These are phyloP conservation scores for Patellaria atrata DNA, from an alignment of 495 filamentous ascomycete species.

Conservation along the genomic window DNA sequence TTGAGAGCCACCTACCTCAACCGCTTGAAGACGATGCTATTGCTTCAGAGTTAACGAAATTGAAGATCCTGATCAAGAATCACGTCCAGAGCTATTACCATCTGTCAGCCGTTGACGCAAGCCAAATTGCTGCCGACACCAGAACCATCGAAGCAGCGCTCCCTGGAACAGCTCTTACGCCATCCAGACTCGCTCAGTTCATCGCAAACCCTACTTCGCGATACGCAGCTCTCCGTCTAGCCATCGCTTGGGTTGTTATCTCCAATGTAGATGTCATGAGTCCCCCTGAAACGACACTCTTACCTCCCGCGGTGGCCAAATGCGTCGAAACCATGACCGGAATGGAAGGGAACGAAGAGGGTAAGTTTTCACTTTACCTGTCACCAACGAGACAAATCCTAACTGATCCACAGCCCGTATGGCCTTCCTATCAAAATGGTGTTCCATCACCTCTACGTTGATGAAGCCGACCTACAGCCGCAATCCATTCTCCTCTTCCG, in stretches of 20 bases:
- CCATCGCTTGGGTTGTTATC: slow-evolving; percentile 23
- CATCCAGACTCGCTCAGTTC: no score
- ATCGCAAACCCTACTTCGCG: slow-evolving; percentile 21
- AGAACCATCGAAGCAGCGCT: no score
- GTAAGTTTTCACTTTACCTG: slow-evolving; percentile 2
- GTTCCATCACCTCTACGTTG: slow-evolving; percentile 22
- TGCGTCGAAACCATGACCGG: slow-evolving; percentile 13
- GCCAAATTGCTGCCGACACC: not conserved
- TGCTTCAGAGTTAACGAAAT: slow-evolving; percentile 22
- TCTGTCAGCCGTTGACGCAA: no score
- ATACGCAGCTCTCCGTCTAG: slow-evolving; percentile 19
- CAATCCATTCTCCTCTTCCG: slow-evolving; percentile 12
- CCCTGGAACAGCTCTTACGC: no score
- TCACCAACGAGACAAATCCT: not conserved
- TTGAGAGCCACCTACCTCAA: slow-evolving; percentile 17
- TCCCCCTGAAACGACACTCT: slow-evolving; percentile 14
- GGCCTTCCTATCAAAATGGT: slow-evolving; percentile 23
- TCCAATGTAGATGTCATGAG: slow-evolving; percentile 13
- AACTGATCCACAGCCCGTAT: slow-evolving; percentile 14
- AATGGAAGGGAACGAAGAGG: slow-evolving; percentile 5
- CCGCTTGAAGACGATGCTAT: slow-evolving; percentile 26
- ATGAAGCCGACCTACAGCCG: slow-evolving; percentile 20
- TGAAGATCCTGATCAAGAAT: slow-evolving; percentile 26
- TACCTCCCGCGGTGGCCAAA: slow-evolving; percentile 21
- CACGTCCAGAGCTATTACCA: slow-evolving; percentile 31